Base-by-base conservation (phyloP, 176 grass and related monocot genomes). In the Paspalum notatum region DNA sequence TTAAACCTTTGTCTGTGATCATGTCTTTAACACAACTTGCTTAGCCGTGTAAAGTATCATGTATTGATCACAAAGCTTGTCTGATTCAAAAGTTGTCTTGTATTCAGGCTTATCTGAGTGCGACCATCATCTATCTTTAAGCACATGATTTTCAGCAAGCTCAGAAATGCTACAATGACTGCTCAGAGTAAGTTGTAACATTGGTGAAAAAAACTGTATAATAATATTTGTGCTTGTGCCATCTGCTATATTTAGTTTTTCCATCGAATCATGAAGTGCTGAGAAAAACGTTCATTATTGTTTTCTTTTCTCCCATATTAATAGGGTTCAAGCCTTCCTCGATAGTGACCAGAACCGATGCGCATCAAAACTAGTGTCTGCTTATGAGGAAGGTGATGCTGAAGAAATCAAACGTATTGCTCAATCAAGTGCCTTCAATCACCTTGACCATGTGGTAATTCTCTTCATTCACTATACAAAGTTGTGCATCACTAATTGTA, bases 101-200 rank as follows among this genome's bases (percentile, higher is more conserved):
- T 47, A 57, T 98, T 66, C 81, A 98, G 95, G 92, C 85, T 75
- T 98, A 98, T 85, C 78, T 94, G 78, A 94, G 89, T 87, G 92
- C 95, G 66, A 92, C 94, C 49, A 87, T 94, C 59, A 69, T 98
- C 73, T 98, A 98, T 78, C 95, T 98, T 58, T 98, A 92, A 62
- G 81, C 88, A 12, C 90, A 98, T 92, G 95, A 98, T 90, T 98
- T 98, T 88, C 90, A 82, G 66, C 95, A 98, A 80, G 95, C 95
- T 71, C 95, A 98, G 71, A 94, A 94, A 88, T 98, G 95, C 75
- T 98, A 94, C 82, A 92, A 98, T 83, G 95, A 98, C 46, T 98
- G 92, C 81, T 98, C 92, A 64, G 85, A 87, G 95, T 98, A 88
- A 94, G 85, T 87, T 86, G 20, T 51, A n/a, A 69, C 17, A 9